phyloP scores from a whole-genome alignment of 768 basidiomycete genomes.

The Macrocybe gigantea region DNA sequence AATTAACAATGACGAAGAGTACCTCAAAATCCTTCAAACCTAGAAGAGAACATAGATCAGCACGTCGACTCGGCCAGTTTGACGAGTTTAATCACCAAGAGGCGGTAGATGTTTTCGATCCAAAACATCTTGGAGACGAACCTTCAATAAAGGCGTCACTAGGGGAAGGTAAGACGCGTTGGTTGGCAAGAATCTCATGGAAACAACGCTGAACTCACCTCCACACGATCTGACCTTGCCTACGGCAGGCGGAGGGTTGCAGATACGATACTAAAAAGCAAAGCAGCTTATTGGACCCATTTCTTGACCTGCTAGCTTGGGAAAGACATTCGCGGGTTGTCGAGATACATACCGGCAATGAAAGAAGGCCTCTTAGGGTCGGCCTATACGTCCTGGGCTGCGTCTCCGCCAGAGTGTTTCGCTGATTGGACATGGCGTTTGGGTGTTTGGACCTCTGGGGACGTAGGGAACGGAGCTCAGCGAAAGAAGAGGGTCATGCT shows the following conservation, averaged over 20 bases:
- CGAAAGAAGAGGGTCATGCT: not conserved
- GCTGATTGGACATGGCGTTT: constrained; percentile 11
- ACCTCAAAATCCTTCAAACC: constrained; percentile 70
- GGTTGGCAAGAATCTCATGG: constrained; percentile 4
- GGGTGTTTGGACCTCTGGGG: constrained; percentile 4
- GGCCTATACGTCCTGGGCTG: constrained; percentile 21
- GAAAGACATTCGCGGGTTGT: not conserved
- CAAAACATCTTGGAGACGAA: constrained; percentile 70
- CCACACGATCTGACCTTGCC: constrained; percentile 65
- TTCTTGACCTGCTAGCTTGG: not conserved
- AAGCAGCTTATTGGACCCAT: constrained; percentile 1
- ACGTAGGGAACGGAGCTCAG: not conserved
- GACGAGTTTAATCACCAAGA: constrained; percentile 37
- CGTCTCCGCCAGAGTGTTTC: constrained; percentile 8
- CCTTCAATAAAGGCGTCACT: constrained; percentile 63
- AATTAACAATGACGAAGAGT: not conserved
- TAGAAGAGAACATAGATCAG: constrained; percentile 14
- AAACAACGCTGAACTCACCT: constrained; percentile 24
- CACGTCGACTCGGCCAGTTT: not conserved
- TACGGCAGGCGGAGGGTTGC: constrained; percentile 63
- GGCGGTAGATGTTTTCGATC: constrained; percentile 76
- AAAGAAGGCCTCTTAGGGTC: constrained; percentile 25
- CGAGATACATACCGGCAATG: constrained; percentile 28
- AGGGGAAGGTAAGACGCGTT: constrained; percentile 8
- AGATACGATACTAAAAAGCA: constrained; percentile 41